Evolutionary conservation across 495 filamentous ascomycete genomes (phyloP).

Genomic region (Bacidia rubella): DNA sequence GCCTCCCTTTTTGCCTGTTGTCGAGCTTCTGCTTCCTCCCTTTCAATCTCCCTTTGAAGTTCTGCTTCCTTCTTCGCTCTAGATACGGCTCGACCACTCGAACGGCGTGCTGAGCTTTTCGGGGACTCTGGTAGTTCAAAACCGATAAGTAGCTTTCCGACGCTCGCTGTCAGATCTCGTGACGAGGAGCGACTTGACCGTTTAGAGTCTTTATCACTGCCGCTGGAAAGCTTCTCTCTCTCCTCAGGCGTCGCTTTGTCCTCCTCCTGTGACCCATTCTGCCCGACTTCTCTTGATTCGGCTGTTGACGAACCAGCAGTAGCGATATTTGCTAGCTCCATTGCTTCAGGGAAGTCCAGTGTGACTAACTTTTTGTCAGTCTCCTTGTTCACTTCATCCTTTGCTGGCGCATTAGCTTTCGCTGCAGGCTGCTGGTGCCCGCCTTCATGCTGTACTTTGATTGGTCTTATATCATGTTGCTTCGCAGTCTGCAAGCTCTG

Average conservation of each 20-base stretch:
- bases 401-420: background rate
- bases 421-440: too few species aligned
- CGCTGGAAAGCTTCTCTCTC: too few species aligned
- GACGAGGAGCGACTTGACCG: background rate
- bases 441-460: too few species aligned
- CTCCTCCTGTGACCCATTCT: too few species aligned
- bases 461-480: too few species aligned
- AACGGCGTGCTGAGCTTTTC: background rate
- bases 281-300: too few species aligned
- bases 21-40: slow-evolving; percentile 5
- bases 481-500: too few species aligned
- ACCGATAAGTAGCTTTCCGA: background rate
- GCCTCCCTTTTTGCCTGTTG: slow-evolving; percentile 2
- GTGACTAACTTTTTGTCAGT: background rate
- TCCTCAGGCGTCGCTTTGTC: too few species aligned
- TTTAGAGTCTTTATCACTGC: background rate
- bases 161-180: background rate
- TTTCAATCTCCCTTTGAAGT: background rate
- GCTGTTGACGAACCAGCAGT: too few species aligned
- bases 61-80: background rate
- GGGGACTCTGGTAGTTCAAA: background rate
- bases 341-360: background rate
- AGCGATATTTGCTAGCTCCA: too few species aligned
- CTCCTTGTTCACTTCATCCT: background rate
- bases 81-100: background rate